Conservation (phyloP, 306 rosid species). For the Rosa persica region DNA sequence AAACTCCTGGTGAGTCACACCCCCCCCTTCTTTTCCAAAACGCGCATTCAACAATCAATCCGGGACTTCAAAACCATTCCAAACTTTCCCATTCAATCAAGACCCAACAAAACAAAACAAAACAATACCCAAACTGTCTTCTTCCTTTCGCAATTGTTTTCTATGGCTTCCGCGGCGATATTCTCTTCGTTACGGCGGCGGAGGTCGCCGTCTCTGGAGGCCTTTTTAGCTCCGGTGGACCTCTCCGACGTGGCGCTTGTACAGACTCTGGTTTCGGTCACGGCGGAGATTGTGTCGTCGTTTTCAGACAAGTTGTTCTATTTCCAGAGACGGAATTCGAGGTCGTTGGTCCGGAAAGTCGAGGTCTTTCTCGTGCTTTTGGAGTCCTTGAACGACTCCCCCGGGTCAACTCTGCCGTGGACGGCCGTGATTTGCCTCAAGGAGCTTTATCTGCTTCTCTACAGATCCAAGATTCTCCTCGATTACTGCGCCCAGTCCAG, state of each 20-base stretch:
- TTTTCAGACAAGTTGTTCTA: constrained; percentile 47
- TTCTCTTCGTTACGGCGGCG: constrained; percentile 81
- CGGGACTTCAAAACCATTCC: not conserved
- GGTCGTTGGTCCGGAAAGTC: constrained; percentile 65
- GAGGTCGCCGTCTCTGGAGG: constrained; percentile 87
- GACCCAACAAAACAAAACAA: too few relatives aligned
- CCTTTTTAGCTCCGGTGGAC: constrained; percentile 90
- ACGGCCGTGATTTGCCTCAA: constrained; percentile 74
- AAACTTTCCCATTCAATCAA: too few relatives aligned
- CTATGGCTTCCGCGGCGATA: constrained; percentile 77
- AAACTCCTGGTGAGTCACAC: not conserved
- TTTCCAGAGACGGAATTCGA: constrained; percentile 71
- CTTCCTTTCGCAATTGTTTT: too few relatives aligned
- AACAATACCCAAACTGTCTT: too few relatives aligned
- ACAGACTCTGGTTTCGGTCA: constrained; percentile 58
- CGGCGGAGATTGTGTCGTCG: constrained; percentile 52
- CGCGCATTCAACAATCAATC: not conserved
- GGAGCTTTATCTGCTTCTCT: constrained; percentile 76
- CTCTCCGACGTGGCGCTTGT: constrained; percentile 63
- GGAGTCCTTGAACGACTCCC: constrained; percentile 56
- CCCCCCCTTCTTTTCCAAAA: not conserved
- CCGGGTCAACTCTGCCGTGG: constrained; percentile 34
- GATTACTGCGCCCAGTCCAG: constrained; percentile 81
- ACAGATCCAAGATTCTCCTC: constrained; percentile 83
- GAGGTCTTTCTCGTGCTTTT: constrained; percentile 62